A percentile compares a stretch with the other conserved stretches of the same genome.
phyloP scores from a whole-genome alignment of 2,329 filamentous ascomycete genomes.

The Penicillium sp. region DNA sequence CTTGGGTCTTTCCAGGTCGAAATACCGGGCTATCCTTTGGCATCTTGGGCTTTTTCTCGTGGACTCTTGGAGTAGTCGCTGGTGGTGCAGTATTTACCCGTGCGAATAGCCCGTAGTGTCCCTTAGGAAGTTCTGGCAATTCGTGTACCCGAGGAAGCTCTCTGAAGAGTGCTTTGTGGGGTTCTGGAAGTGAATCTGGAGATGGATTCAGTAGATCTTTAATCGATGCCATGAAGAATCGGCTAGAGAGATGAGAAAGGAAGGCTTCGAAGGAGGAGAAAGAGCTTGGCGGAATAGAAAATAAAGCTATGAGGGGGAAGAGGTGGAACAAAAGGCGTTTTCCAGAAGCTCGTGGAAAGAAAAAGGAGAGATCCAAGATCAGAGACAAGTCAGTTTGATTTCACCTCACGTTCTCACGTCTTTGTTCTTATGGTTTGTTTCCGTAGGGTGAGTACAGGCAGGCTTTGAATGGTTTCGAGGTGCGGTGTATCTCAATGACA shows the following conservation, averaged over 20 bases:
- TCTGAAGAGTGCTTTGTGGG: neutral
- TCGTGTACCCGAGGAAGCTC: neutral
- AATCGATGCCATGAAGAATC: neutral
- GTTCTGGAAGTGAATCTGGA: neutral
- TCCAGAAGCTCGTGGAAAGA: slow-evolving; percentile 25
- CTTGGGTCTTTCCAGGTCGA: slow-evolving; percentile 58
- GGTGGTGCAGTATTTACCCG: neutral
- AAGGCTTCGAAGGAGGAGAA: slow-evolving; percentile 3
- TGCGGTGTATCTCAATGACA: slow-evolving; percentile 15
- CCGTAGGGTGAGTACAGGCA: slow-evolving; percentile 20
- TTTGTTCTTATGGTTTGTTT: slow-evolving; percentile 25
- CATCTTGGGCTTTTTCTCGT: slow-evolving; percentile 51
- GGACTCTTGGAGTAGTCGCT: neutral
- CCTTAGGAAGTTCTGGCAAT: neutral
- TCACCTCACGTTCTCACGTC: neutral
- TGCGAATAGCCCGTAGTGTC: neutral
- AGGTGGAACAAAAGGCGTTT: slow-evolving; percentile 19
- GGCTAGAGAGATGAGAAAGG: neutral
- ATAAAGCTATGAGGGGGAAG: slow-evolving; percentile 11
- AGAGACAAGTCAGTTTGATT: slow-evolving; percentile 20
- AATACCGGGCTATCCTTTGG: slow-evolving; percentile 62
- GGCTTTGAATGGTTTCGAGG: slow-evolving; percentile 10
- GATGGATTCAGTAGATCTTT: slow-evolving; percentile 6
- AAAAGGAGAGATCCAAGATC: slow-evolving; percentile 10
- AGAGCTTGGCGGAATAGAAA: neutral